These are phyloP conservation scores for Fusarium ramigenum DNA, from an alignment of 2,329 filamentous ascomycete genomes.

Conservation along the genomic window DNA sequence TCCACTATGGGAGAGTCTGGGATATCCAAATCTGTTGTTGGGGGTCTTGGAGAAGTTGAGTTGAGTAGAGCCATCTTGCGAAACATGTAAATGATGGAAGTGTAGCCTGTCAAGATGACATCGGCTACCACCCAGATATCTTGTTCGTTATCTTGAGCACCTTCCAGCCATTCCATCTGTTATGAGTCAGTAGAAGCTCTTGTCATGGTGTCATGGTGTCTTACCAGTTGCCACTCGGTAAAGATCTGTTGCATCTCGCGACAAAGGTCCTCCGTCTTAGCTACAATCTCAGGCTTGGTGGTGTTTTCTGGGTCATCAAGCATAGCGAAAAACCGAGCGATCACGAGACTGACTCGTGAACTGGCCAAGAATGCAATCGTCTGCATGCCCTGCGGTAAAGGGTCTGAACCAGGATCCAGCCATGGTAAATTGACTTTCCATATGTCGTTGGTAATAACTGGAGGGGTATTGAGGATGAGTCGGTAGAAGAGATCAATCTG, in stretches of 20 bases:
- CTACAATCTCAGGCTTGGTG: conserved; percentile 34
- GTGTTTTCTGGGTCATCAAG: conserved; percentile 37
- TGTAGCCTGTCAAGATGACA: conserved; percentile 44
- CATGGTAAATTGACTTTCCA: conserved; percentile 49
- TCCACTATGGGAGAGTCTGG: conserved; percentile 44
- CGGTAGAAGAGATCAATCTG: conserved; percentile 47
- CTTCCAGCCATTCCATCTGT: conserved; percentile 40
- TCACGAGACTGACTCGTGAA: conserved; percentile 43
- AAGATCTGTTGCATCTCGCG: conserved; percentile 42
- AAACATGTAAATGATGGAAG: conserved; percentile 48
- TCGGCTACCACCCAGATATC: conserved; percentile 44
- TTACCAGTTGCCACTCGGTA: conserved; percentile 44
- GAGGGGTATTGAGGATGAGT: conserved; percentile 45
- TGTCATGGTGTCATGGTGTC: fast-evolving
- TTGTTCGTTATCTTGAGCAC: conserved; percentile 25
- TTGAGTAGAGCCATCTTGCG: conserved; percentile 44
- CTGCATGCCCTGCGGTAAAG: conserved; percentile 35
- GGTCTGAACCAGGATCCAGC: conserved; percentile 38
- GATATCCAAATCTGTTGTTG: conserved; percentile 42
- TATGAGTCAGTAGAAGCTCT: not conserved
- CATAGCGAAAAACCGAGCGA: conserved; percentile 45
- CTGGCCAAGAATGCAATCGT: conserved; percentile 42
- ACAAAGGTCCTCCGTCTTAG: conserved; percentile 43
- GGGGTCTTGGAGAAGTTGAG: conserved; percentile 40
- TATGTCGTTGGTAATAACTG: conserved; percentile 38